A percentile compares a stretch with the other conserved stretches of the same genome.
Conservation (phyloP, 768 basidiomycete genomes). For the Collybia nuda region DNA sequence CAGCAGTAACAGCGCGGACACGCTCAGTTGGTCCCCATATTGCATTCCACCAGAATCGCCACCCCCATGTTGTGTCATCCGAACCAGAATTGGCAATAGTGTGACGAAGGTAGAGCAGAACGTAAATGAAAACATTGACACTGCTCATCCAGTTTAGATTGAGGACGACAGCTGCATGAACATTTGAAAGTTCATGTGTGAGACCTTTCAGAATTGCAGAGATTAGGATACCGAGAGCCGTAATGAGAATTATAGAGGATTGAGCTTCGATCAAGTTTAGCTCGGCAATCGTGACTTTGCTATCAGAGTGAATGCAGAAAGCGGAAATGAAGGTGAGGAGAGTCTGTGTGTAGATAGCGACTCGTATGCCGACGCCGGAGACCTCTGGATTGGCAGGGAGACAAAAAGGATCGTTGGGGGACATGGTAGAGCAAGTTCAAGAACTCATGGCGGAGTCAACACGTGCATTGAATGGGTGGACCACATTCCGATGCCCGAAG, state of each 20-base stretch:
- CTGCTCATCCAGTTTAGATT: slow-evolving; percentile 26
- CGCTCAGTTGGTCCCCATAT: too few species aligned
- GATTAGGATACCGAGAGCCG: slow-evolving; percentile 22
- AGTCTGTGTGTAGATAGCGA: slow-evolving; percentile 23
- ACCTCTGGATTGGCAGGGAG: too few species aligned
- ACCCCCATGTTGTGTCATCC: too few species aligned
- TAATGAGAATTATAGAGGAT: slow-evolving; percentile 19
- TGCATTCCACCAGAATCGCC: too few species aligned
- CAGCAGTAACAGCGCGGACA: too few species aligned
- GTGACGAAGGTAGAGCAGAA: slow-evolving; percentile 16
- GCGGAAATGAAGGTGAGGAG: slow-evolving; percentile 19
- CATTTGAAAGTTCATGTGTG: slow-evolving; percentile 13
- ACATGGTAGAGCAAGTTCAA: too few species aligned
- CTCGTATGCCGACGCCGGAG: slow-evolving; percentile 10
- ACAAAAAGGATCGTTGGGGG: too few species aligned
- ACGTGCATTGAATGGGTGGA: too few species aligned
- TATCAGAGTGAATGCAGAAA: slow-evolving; percentile 16
- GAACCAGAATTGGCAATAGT: background rate
- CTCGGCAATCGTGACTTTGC: slow-evolving; percentile 17
- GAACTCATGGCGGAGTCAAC: too few species aligned
- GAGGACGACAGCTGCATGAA: slow-evolving; percentile 22
- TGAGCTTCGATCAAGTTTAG: slow-evolving; percentile 9
- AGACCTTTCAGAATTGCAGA: slow-evolving; percentile 19
- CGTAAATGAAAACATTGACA: slow-evolving; percentile 14
- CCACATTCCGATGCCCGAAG: too few species aligned